Evolutionary conservation across 2,329 filamentous ascomycete species (phyloP).

Genomic region (Plectosphaerella plurivora): DNA sequence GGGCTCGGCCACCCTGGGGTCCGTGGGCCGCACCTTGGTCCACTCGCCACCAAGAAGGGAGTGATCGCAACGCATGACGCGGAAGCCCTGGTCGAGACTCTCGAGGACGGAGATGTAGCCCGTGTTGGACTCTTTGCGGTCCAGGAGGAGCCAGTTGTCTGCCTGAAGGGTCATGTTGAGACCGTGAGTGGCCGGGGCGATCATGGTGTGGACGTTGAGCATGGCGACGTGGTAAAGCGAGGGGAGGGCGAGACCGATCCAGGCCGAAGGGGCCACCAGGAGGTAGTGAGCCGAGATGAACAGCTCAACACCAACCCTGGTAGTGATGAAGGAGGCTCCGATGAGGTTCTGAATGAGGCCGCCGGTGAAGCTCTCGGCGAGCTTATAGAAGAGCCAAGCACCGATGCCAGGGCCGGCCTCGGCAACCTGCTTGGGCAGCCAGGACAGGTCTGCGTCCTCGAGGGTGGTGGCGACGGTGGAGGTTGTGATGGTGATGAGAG

Average conservation of each 20-base stretch:
- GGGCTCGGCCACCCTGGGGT: conserved; percentile 64
- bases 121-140: conserved; percentile 79
- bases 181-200: conserved; percentile 51
- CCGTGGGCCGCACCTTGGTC: conserved; percentile 48
- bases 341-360: conserved; percentile 44
- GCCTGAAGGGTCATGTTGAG: conserved; percentile 63
- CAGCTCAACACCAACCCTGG: conserved; percentile 68
- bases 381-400: conserved; percentile 62
- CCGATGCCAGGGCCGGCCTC: conserved; percentile 63
- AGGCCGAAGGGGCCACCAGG: conserved; percentile 62
- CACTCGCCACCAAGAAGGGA: conserved; percentile 92
- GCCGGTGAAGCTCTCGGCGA: conserved; percentile 35
- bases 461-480: conserved; percentile 61
- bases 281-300: conserved; percentile 62
- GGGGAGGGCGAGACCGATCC: conserved; percentile 64
- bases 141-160: conserved; percentile 71
- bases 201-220: conserved; percentile 70
- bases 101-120: conserved; percentile 92
- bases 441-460: conserved; percentile 54
- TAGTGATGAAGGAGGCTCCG: conserved; percentile 60
- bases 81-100: conserved; percentile 64
- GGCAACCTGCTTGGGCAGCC: conserved; percentile 50
- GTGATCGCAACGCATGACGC: conserved; percentile 88
- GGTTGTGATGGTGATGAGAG: conserved; percentile 60
- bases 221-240: conserved; percentile 67